Evolutionary conservation across 129 eudicot species (phyloP), one percentile per base, ranked within the genome.

Genomic region (Artemisia tridentata): DNA sequence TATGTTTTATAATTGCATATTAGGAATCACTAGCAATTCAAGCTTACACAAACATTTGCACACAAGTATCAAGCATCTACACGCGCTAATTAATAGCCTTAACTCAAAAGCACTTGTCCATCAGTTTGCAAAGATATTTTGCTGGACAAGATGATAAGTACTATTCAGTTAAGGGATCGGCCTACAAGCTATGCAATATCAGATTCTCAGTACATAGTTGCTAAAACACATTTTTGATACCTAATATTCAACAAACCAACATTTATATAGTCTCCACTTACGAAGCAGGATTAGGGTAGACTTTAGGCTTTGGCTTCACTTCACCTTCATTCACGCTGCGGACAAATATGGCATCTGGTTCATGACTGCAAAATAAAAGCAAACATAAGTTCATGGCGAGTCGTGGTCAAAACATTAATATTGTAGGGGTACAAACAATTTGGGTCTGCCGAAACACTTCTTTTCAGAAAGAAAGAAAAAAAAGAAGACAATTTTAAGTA

Each of bases 261-360:
- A 52, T 43, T 80, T 82, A 56, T 73, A 48, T 71, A 67, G 47
- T 38, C 73, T 72, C 67, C 72, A 51, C 25, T 87, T 81, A 89
- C 18, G 89, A 25, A 11, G 91, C 68, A 72, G 97, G 86, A 72
- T 87, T 95, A 18, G 96, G 88, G 48, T 72, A 55, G 11, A 80
- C 86, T 78, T 88, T 95, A 5, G 99, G 99, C 81, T 95, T 95
- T 49, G 97, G 97, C 73, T 90, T 95, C 80, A 88, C 99, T 84
- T 95, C 99, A 7, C 86, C 91, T 86, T 92, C 98, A 61, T 89
- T 92, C 59, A 92, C 95, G 46, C 84, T 89, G 15, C 88, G 91
- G 13, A 91, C 83, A 71, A 81, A 93, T 43, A 93, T 90, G 46
- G 97, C 83, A 84, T 93, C 97, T 23, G 96, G 88, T 70, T 93